Evolutionary conservation across 2,329 filamentous ascomycete species (phyloP), one percentile per base, ranked within the genome.

Genomic region (Pseudopyricularia cyperi): DNA sequence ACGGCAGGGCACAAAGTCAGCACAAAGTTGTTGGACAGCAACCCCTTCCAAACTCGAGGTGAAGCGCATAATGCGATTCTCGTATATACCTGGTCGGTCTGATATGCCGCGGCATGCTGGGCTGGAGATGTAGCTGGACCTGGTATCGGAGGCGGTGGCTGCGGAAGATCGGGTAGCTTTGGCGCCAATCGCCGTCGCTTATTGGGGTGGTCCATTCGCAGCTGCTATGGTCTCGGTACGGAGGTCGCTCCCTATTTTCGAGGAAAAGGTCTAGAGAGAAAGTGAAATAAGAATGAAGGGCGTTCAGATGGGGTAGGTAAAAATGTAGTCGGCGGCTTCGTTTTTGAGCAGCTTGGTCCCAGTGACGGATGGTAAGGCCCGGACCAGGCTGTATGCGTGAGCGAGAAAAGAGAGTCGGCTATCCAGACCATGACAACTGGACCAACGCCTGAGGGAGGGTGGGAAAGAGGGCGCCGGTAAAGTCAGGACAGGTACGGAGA

Each of bases 151-250:
- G 55, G 53, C 33, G 59, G 57, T 24, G 56, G 54, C 32, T 52
- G 49, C 3, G 54, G 52, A 17, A 46, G 44, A 34, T 61, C 60
- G 17, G 58, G 57, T 28, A 61, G 54, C 48, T 62, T 62, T 22
- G 60, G 61, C 52, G 61, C 61, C 52, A 62, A 57, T 34, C 59
- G 55, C 42, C 61, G 60, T 37, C 59, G 58, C 56, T 62, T 62
- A 56, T 54, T 62, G 1, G 60, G 61, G 32, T 58, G 60, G 50
- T 62, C 60, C 60, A 62, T 57, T 51, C 26, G 54, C 24, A 26
- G 24, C 8, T 26, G 35, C 37, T 42, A 42, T 42, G 3, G 19
- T 42, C 17, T 22, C 37, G 17, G 22, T 15, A 42, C n/a, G 37
- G 17, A 42, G n/a, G n/a, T n/a, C n/a, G n/a, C n/a, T n/a, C n/a